A percentile compares a stretch with the other conserved stretches of the same genome.
These are phyloP conservation scores for Daldinia bambusicola DNA, from an alignment of 495 filamentous ascomycete species.

Conservation along the genomic window DNA sequence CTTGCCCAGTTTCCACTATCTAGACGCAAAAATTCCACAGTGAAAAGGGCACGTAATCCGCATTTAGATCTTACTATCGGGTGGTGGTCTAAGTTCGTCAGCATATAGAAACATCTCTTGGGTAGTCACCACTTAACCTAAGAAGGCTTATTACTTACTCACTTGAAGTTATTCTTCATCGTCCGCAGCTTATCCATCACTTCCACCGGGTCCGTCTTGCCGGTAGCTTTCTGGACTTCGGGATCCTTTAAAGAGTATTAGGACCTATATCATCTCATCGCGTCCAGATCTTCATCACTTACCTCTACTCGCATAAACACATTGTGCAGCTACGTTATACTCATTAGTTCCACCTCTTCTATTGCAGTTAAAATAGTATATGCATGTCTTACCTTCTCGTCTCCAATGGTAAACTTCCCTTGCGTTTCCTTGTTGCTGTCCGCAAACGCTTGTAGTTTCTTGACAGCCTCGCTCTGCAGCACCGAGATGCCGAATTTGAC, in stretches of 20 bases:
- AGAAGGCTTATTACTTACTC: constrained; percentile 51
- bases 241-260: constrained; percentile 69
- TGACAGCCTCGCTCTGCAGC: constrained; percentile 75
- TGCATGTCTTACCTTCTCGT: constrained; percentile 80
- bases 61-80: constrained; percentile 42
- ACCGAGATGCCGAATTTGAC: constrained; percentile 85
- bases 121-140: not conserved
- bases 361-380: not conserved
- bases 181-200: constrained; percentile 89
- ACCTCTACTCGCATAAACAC: constrained; percentile 94
- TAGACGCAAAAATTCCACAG: not conserved
- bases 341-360: constrained; percentile 15
- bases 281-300: constrained; percentile 44
- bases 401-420: constrained; percentile 95
- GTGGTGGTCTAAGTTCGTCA: constrained; percentile 36
- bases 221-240: constrained; percentile 82
- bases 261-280: not conserved
- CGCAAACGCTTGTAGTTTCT: constrained; percentile 80
- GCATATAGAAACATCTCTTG: constrained; percentile 7
- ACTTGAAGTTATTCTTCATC: constrained; percentile 91
- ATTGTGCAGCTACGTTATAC: constrained; percentile 77
- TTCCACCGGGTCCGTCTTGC: constrained; percentile 81
- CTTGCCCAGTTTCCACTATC: not conserved
- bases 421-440: constrained; percentile 86
- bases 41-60: not conserved